phyloP scores from a whole-genome alignment of 2,329 filamentous ascomycete species.

The Dactylellina leptospora region DNA sequence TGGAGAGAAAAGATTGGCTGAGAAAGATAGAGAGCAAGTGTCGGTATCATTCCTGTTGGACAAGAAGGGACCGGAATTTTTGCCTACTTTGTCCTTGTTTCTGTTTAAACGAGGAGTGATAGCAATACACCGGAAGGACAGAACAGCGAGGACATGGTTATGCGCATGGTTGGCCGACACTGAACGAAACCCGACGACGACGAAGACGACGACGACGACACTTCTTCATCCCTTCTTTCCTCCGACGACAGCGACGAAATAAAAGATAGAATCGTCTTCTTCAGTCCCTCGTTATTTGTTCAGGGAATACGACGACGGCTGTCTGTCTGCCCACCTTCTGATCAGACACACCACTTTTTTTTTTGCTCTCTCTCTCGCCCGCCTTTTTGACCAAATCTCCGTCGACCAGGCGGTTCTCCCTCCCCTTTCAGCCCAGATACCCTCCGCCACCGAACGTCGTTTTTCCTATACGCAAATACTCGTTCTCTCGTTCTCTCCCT shows the following conservation, averaged over 20 bases:
- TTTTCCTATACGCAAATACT: background rate
- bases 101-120: slow-evolving; percentile 6
- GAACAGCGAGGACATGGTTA: slow-evolving; percentile 12
- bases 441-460: slow-evolving; percentile 45
- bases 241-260: background rate
- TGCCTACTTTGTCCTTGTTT: too few relatives aligned
- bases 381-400: slow-evolving; percentile 49
- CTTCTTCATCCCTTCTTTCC: too few relatives aligned
- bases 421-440: slow-evolving; percentile 54
- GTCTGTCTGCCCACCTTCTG: background rate
- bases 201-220: background rate
- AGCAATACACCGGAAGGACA: background rate
- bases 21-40: too few relatives aligned
- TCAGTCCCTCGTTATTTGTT: slow-evolving; percentile 32
- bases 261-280: background rate
- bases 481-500: background rate
- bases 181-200: slow-evolving; percentile 8
- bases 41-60: background rate
- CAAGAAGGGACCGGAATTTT: too few relatives aligned
- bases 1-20: too few relatives aligned
- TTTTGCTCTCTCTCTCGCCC: slow-evolving; percentile 10
- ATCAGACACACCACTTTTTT: slow-evolving; percentile 5
- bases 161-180: slow-evolving; percentile 26
- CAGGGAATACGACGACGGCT: too few relatives aligned
- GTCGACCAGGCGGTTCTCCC: slow-evolving; percentile 49